Percentiles rank a stretch among this genome's conserved stretches.
Conservation (phyloP, 352 stramenopile genomes). For the Achlya hypogyna region DNA sequence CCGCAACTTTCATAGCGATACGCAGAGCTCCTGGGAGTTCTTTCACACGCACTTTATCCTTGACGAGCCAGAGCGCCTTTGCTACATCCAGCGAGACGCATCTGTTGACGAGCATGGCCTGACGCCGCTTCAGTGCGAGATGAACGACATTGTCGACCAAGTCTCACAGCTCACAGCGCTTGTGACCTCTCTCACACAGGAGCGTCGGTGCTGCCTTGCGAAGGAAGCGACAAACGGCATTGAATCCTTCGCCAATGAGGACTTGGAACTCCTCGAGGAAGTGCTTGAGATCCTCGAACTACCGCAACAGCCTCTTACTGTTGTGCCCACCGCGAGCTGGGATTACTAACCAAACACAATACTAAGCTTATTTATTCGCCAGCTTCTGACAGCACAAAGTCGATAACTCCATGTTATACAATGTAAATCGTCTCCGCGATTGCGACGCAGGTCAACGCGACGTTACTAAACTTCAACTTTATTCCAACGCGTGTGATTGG, state of each 20-base stretch:
- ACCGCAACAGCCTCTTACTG: neutral
- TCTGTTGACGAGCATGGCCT: neutral
- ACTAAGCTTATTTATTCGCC: neutral
- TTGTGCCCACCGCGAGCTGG: neutral
- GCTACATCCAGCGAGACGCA: neutral
- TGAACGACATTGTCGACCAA: neutral
- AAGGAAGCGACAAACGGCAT: neutral
- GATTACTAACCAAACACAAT: slow-evolving; percentile 4
- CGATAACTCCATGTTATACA: no score
- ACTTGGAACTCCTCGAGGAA: neutral
- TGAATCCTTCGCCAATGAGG: neutral
- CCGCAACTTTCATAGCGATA: slow-evolving; percentile 23
- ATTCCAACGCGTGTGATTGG: no score
- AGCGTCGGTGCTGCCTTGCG: neutral
- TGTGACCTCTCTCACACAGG: neutral
- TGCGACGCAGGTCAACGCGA: neutral
- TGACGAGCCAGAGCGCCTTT: neutral
- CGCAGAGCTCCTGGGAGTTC: neutral
- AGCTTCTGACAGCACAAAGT: neutral
- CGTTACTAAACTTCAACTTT: neutral
- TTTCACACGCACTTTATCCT: neutral
- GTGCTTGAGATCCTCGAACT: neutral
- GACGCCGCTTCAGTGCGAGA: neutral
- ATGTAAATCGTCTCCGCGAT: no score
- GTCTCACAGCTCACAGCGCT: neutral